phyloP scores from a whole-genome alignment of 495 filamentous ascomycete species.

The Penicillium lividum region DNA sequence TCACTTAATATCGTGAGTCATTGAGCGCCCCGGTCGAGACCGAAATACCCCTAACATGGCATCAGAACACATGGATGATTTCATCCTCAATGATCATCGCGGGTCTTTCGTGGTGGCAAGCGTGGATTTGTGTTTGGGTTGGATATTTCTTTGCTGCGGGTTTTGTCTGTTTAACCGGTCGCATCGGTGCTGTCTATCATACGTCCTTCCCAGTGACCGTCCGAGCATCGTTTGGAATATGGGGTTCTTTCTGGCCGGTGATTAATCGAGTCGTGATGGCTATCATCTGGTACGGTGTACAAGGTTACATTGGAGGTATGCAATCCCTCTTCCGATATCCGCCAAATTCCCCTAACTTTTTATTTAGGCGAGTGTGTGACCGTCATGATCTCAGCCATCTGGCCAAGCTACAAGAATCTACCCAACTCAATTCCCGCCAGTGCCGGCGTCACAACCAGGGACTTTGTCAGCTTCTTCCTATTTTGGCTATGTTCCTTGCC shows the following conservation, averaged over 20 bases:
- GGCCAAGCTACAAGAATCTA: slow-evolving; percentile 65
- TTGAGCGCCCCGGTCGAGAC: neutral
- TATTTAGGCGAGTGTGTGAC: slow-evolving; percentile 66
- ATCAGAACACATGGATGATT: slow-evolving; percentile 94
- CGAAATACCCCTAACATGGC: slow-evolving; percentile 14
- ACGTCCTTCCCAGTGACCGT: slow-evolving; percentile 82
- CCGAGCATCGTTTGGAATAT: slow-evolving; percentile 80
- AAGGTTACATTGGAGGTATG: slow-evolving; percentile 77
- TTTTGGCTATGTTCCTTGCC: slow-evolving; percentile 83
- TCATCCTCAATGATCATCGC: slow-evolving; percentile 75
- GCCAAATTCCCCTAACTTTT: neutral
- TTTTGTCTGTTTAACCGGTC: slow-evolving; percentile 78
- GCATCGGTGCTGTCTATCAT: slow-evolving; percentile 88
- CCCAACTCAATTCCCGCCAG: slow-evolving; percentile 65
- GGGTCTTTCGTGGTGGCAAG: slow-evolving; percentile 93
- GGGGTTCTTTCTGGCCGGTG: slow-evolving; percentile 87
- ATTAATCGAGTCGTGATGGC: slow-evolving; percentile 89
- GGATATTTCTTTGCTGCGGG: slow-evolving; percentile 75
- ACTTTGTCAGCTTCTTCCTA: slow-evolving; percentile 79
- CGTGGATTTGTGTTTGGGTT: slow-evolving; percentile 85
- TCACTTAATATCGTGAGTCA: slow-evolving; percentile 81
- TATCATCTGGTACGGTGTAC: slow-evolving; percentile 76
- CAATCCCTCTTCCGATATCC: neutral
- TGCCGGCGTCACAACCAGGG: slow-evolving; percentile 72
- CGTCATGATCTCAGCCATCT: slow-evolving; percentile 81